Evolutionary conservation across 805 yeast genomes (phyloP), one percentile per base, ranked within the genome.

Genomic region (Limtongozyma cylindracea): DNA sequence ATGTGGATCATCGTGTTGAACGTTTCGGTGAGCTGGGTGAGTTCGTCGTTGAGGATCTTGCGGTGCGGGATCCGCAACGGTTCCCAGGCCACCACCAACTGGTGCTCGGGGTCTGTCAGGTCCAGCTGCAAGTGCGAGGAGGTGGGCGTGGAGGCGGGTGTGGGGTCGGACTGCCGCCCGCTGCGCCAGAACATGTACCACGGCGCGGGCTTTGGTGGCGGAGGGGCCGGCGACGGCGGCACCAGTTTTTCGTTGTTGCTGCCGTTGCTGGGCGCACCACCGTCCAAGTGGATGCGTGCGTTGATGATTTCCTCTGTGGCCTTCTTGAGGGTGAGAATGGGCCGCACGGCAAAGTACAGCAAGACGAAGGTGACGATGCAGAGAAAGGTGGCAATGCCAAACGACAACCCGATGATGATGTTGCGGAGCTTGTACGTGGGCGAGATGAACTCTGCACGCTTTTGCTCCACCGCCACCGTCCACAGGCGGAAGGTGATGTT

Each of bases 1-100:
- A 77, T 92, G 34, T 70, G 76, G 3, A 91, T 68, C 95, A 84
- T 80, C 11, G 70, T 68, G 34, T 82, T 80, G 43, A 82, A 84
- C 0, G 92, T 84, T 17, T 70, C 82, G 0, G 91, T 69, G 15
- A 84, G 49, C 33, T 80, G 93, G 0, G 84, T 71, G 20, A 84
- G 53, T 43, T 84, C 98, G 48, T 88, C 95, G 19, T 61, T 53
- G 35, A 73, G 61, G 13, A 69, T 32, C 20, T 67, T 47, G 24
- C n/a, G n/a, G n/a, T n/a, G n/a, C n/a, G n/a, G n/a, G n/a, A n/a
- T n/a, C n/a, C n/a, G n/a, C n/a, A n/a, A n/a, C n/a, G n/a, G n/a
- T n/a, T n/a, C n/a, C n/a, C n/a, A n/a, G n/a, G n/a, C n/a, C n/a
- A n/a, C n/a, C n/a, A n/a, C n/a, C n/a, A n/a, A n/a, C n/a, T n/a